phyloP scores from a whole-genome alignment of 2,329 filamentous ascomycete species.

The Aureobasidium pullulans region DNA sequence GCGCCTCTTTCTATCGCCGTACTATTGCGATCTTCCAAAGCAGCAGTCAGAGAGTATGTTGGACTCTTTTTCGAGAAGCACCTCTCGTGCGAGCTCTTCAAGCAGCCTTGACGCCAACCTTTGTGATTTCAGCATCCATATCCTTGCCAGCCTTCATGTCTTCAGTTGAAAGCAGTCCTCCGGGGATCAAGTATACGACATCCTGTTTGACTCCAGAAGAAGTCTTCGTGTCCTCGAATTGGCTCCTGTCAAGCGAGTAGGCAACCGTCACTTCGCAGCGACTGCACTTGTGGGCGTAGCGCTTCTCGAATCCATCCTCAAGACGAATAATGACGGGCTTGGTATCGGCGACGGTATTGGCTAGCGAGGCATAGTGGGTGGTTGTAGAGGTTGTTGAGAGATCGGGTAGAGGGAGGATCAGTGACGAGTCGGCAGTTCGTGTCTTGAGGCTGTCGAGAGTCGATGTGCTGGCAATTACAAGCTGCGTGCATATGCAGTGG shows the following conservation, averaged over 20 bases:
- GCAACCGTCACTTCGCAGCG: conserved; percentile 55
- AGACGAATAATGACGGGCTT: conserved; percentile 31
- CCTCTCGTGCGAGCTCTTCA: not conserved
- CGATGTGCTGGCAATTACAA: conserved; percentile 54
- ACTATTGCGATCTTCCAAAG: too few species aligned
- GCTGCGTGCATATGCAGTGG: conserved; percentile 60
- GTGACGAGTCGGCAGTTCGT: not conserved
- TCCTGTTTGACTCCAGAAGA: conserved; percentile 32
- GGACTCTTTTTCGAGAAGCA: too few species aligned
- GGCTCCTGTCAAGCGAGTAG: conserved; percentile 52
- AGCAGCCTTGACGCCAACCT: conserved; percentile 8
- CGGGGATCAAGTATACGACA: conserved; percentile 55
- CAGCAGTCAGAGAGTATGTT: not conserved
- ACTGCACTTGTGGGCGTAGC: conserved; percentile 51
- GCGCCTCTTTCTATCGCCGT: too few species aligned
- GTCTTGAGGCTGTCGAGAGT: conserved; percentile 32
- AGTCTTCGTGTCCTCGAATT: conserved; percentile 33
- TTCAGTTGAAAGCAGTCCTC: conserved; percentile 50
- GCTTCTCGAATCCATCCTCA: conserved; percentile 60
- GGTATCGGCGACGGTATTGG: conserved; percentile 41
- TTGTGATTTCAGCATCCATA: conserved; percentile 17
- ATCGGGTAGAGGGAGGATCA: conserved; percentile 4
- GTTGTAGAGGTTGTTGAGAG: not conserved
- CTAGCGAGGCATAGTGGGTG: conserved; percentile 45
- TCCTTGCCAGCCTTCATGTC: conserved; percentile 43